Conservation (phyloP, 2,329 filamentous ascomycete species). For the Xylariaceae sp. region DNA sequence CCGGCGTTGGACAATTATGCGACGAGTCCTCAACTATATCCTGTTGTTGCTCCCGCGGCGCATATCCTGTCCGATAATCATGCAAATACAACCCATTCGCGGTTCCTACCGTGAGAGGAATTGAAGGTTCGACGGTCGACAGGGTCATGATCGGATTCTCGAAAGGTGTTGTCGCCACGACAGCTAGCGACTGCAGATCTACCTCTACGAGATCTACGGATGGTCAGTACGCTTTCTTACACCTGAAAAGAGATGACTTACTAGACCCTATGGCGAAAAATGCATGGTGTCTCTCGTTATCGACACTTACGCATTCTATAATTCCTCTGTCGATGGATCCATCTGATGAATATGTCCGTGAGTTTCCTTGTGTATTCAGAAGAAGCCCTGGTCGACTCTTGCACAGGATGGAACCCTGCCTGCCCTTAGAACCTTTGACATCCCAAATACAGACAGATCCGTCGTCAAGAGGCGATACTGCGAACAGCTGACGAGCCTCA, state of each 20-base stretch:
- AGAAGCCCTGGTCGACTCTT: slow-evolving; percentile 64
- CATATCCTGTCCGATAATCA: slow-evolving; percentile 56
- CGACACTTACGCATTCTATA: slow-evolving; percentile 77
- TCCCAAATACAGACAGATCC: slow-evolving; percentile 88
- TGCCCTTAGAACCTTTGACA: slow-evolving; percentile 50
- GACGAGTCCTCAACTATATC: slow-evolving; percentile 37
- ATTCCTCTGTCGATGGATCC: slow-evolving; percentile 47
- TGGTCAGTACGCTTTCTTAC: slow-evolving; percentile 14
- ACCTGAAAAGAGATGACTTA: slow-evolving; percentile 35
- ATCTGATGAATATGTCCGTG: slow-evolving; percentile 40
- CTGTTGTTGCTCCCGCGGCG: slow-evolving; percentile 29
- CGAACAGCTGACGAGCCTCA: slow-evolving; percentile 48
- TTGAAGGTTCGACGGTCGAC: slow-evolving; percentile 59
- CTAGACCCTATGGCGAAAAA: slow-evolving; percentile 75
- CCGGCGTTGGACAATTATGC: slow-evolving; percentile 39
- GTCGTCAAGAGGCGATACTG: slow-evolving; percentile 76
- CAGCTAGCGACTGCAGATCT: slow-evolving; percentile 66
- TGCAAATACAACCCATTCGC: slow-evolving; percentile 76
- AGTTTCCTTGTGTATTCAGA: slow-evolving; percentile 34
- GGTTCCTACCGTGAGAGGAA: slow-evolving; percentile 79
- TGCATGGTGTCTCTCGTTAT: slow-evolving; percentile 60
- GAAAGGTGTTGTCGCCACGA: slow-evolving; percentile 65
- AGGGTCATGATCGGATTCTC: slow-evolving; percentile 80
- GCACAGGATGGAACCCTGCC: slow-evolving; percentile 58
- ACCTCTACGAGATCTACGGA: slow-evolving; percentile 64